These are phyloP conservation scores for Trichoderma simmonsii DNA, from an alignment of 2,329 filamentous ascomycete species.

Conservation along the genomic window DNA sequence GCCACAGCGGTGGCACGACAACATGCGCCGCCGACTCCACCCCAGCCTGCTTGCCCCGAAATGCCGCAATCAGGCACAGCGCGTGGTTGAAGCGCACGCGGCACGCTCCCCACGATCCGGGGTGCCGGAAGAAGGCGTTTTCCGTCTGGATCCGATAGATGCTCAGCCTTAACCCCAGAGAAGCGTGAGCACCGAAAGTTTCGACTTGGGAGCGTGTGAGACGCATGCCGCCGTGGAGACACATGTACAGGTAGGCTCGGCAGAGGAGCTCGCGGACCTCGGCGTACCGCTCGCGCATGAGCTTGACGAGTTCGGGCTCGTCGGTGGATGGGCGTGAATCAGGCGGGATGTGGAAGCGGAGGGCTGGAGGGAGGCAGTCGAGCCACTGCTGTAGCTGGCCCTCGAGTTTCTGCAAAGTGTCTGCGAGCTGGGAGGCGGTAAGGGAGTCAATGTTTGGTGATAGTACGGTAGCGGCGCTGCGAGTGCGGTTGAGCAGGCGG, in stretches of 20 bases:
- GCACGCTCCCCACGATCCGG: not conserved
- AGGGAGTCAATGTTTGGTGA: not conserved
- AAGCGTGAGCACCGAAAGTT: not conserved
- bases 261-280: not conserved
- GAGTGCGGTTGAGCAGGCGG: slow-evolving; percentile 2
- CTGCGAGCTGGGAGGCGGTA: not conserved
- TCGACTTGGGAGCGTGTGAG: not conserved
- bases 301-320: not conserved
- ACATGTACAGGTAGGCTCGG: slow-evolving; percentile 6
- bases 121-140: slow-evolving; percentile 1
- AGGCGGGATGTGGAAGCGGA: not conserved
- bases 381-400: slow-evolving; percentile 1
- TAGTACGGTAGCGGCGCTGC: not conserved
- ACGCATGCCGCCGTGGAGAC: slow-evolving; percentile 3
- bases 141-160: slow-evolving; percentile 1
- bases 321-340: not conserved
- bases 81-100: slow-evolving; percentile 1
- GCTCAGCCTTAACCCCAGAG: not conserved
- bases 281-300: not conserved
- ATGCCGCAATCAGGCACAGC: not conserved
- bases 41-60: not conserved
- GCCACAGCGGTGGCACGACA: not conserved
- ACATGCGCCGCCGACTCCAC: slow-evolving; percentile 2
- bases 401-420: not conserved
- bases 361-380: not conserved